Percentiles rank a stretch among this genome's conserved stretches.
phyloP scores from a whole-genome alignment of 768 basidiomycete species.

The Infundibulicybe gibba region DNA sequence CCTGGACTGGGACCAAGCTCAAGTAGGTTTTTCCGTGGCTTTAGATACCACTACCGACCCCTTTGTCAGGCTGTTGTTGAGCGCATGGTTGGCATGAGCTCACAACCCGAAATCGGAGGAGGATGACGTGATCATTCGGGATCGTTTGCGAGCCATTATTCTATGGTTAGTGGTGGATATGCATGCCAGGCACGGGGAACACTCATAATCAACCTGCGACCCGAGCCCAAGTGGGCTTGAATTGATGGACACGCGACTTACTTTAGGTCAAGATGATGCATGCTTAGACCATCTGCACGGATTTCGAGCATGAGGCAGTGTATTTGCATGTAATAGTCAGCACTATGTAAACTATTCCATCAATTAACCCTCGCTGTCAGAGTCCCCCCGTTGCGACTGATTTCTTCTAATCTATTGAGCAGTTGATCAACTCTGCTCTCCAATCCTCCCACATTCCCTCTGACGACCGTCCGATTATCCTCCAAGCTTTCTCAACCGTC shows the following conservation, averaged over 20 bases:
- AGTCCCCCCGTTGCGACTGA: conserved; percentile 15
- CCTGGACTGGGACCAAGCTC: conserved; percentile 68
- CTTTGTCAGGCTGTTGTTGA: conserved; percentile 46
- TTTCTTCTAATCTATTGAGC: conserved; percentile 38
- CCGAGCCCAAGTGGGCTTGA: background rate
- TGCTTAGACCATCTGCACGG: background rate
- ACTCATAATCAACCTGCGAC: background rate
- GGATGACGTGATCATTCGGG: conserved; percentile 15
- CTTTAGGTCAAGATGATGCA: too few species aligned
- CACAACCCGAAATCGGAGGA: conserved; percentile 25
- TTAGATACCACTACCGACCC: background rate
- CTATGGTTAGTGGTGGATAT: background rate
- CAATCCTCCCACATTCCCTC: conserved; percentile 70
- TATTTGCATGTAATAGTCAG: conserved; percentile 18
- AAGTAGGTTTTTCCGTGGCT: conserved; percentile 32
- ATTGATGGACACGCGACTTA: too few species aligned
- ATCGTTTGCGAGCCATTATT: too few species aligned
- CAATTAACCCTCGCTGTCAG: conserved; percentile 5
- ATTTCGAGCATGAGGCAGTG: background rate
- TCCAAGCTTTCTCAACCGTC: conserved; percentile 74
- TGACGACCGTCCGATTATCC: conserved; percentile 67
- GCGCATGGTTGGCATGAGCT: conserved; percentile 55
- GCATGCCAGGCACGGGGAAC: background rate
- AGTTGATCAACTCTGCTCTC: conserved; percentile 46
- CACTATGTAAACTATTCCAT: background rate